Conservation (phyloP, 148 eudicot species). For the Camellia japonica region DNA sequence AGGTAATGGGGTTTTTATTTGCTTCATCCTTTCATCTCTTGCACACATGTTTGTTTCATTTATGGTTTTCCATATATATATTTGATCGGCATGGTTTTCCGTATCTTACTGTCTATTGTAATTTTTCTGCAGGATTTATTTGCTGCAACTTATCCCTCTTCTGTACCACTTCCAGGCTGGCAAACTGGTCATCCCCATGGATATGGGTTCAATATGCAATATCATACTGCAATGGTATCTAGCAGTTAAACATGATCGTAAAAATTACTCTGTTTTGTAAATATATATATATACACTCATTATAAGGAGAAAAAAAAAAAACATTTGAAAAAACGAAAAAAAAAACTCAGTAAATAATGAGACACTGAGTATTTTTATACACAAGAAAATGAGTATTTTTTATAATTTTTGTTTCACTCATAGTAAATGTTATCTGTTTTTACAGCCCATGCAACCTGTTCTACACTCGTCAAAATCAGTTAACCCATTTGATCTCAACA, state of each 20-base stretch:
- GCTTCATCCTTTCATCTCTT: conserved; percentile 16
- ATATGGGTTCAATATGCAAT: conserved; percentile 61
- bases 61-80: background rate
- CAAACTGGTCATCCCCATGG: conserved; percentile 54
- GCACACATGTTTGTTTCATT: background rate
- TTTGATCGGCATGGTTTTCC: background rate
- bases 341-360: no score
- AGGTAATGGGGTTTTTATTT: conserved; percentile 33
- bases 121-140: conserved; percentile 69
- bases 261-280: background rate
- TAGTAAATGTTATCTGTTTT: conserved; percentile 19
- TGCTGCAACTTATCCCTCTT: conserved; percentile 55
- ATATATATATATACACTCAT: no score
- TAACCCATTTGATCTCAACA: conserved; percentile 78
- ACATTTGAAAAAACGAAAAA: no score
- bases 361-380: no score
- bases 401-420: background rate
- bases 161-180: conserved; percentile 74
- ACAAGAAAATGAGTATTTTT: no score
- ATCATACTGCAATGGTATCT: conserved; percentile 60
- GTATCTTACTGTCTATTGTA: background rate
- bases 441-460: conserved; percentile 52
- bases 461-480: conserved; percentile 44
- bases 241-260: background rate
- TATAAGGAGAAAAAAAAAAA: no score